Evolutionary conservation across 768 basidiomycete genomes (phyloP), one percentile per base, ranked within the genome.

Genomic region (Naganishia friedmannii): DNA sequence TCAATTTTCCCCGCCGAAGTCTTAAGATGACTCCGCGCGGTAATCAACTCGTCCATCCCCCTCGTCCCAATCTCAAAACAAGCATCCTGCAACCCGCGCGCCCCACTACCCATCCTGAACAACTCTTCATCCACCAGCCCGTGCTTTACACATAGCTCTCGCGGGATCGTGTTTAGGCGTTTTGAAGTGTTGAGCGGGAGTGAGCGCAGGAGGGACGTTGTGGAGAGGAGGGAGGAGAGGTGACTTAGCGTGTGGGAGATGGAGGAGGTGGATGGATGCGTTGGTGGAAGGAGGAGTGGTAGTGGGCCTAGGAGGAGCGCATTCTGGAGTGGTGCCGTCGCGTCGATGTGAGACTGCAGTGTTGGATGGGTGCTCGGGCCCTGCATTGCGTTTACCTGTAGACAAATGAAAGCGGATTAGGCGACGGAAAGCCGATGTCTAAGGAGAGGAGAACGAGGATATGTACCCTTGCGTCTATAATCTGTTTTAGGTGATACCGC

Each of bases 51-150:
- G 39, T 80, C 79, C 79, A 80, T 80, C 53, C 79, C 79, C 46
- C 79, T 74, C 28, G 79, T 80, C 17, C 78, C 79, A 21, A 80
- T 75, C 69, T 79, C 77, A 51, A 71, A 77, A 42, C 69, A 73
- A 0, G 73, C 78, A 69, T 80, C 79, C 28, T 71, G 70, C 10
- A 80, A 23, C 0, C 79, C 79, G 32, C 68, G 74, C 15, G 80
- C 74, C 79, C 88, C 45, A 84, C 88, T 37, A 72, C 75, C 46
- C 82, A 88, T 70, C 86, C 89, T 0, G 78, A 84, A 21, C 8
- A 80, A 73, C 15, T 79, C 73, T 67, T 80, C 79, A 34, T 80
- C 79, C 0, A 80, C 74, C n/a, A 80, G 55, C 5, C 70, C 71
- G 56, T 80, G 74, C 63, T 74, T 77, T n/a, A 70, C 70, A 13